These are phyloP conservation scores for Vigna trinervia DNA, from an alignment of 306 rosid species.

Conservation along the genomic window DNA sequence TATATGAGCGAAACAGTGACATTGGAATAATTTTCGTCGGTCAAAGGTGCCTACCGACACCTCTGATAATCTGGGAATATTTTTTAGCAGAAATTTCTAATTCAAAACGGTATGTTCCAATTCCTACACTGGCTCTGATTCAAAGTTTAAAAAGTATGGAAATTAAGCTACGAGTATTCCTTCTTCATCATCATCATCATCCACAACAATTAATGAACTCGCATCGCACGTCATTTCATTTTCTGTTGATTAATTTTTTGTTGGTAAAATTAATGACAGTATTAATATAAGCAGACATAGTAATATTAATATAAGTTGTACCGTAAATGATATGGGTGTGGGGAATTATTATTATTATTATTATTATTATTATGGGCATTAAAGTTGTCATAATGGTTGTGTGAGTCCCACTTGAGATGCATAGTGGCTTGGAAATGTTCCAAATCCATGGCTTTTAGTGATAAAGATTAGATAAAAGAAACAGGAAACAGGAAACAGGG, in stretches of 20 bases:
- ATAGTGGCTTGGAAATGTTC: conserved; percentile 45
- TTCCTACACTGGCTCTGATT: not conserved
- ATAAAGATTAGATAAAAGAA: conserved; percentile 39
- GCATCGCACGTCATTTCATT: no score
- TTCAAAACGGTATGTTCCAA: conserved; percentile 24
- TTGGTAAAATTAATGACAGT: not conserved
- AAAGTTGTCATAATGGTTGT: conserved; percentile 45
- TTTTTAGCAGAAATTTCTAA: conserved; percentile 23
- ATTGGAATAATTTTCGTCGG: conserved; percentile 23
- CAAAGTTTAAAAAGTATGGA: not conserved
- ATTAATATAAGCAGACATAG: conserved; percentile 7
- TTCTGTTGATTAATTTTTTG: not conserved
- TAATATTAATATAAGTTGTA: conserved; percentile 17
- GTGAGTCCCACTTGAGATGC: conserved; percentile 52
- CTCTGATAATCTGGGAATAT: not conserved
- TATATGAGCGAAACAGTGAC: conserved; percentile 3
- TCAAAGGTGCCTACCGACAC: conserved; percentile 42
- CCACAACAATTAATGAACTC: no score
- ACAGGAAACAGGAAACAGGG: not conserved
- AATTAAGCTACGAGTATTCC: not conserved
- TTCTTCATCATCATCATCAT: conserved; percentile 10
- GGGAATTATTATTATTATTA: not conserved
- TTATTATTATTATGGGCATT: conserved; percentile 25
- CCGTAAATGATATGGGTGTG: conserved; percentile 9
- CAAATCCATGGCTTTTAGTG: conserved; percentile 51